A percentile compares a stretch with the other conserved stretches of the same genome.
Conservation (phyloP, 2,329 filamentous ascomycete genomes). For the Penicillium decumbens region DNA sequence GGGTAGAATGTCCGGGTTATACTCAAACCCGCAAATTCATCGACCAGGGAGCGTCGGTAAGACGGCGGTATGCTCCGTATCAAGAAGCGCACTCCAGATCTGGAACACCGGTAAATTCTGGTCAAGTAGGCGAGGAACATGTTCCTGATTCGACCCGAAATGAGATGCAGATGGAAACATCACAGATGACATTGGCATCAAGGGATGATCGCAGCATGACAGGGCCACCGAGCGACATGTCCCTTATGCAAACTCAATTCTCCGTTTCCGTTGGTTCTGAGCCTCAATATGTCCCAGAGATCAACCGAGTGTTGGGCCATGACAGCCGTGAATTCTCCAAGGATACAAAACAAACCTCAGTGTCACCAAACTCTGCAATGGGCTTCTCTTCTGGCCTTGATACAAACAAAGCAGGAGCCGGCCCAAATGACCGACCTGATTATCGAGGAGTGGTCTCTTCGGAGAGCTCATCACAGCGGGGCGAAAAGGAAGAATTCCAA, state of each 20-base stretch:
- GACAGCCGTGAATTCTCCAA: not conserved
- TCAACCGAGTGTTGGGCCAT: not conserved
- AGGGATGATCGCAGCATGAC: not conserved
- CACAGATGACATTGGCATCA: not conserved
- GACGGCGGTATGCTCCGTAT: slow-evolving; percentile 39
- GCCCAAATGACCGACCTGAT: slow-evolving; percentile 1
- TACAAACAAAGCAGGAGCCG: not conserved
- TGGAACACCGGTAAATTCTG: not conserved
- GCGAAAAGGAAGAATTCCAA: slow-evolving; percentile 31
- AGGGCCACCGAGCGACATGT: not conserved
- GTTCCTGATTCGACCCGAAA: not conserved
- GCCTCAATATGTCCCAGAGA: not conserved
- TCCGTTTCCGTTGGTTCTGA: not conserved
- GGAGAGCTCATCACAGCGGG: slow-evolving; percentile 20
- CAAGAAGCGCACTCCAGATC: slow-evolving; percentile 21
- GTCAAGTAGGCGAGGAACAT: not conserved
- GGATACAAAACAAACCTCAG: slow-evolving; percentile 4
- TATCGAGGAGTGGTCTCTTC: slow-evolving; percentile 5
- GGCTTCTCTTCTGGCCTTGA: slow-evolving; percentile 2
- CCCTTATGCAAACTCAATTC: not conserved
- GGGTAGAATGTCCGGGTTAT: slow-evolving; percentile 42
- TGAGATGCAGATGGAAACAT: not conserved
- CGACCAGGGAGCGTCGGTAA: slow-evolving; percentile 40
- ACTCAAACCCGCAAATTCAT: slow-evolving; percentile 43
- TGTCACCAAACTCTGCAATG: slow-evolving; percentile 9